A percentile compares a stretch with the other conserved stretches of the same genome.
Evolutionary conservation across 768 basidiomycete species (phyloP).

Genomic region (Wakefieldia striispora): DNA sequence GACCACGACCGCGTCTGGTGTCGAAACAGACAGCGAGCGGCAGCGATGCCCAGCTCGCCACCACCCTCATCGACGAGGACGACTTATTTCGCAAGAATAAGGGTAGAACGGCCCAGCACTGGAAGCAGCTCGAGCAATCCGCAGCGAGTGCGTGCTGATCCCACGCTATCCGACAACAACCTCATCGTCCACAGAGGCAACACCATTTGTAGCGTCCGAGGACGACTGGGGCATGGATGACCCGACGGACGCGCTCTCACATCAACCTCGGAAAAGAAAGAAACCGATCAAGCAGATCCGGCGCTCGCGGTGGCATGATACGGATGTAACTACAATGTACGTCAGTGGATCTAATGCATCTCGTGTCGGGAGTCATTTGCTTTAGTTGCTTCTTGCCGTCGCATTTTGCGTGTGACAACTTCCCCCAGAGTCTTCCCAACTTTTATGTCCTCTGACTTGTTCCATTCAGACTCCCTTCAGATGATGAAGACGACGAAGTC

Average conservation of each 20-base stretch:
- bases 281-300: slow-evolving; percentile 28
- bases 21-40: slow-evolving; percentile 13
- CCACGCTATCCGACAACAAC: background rate
- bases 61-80: slow-evolving; percentile 52
- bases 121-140: slow-evolving; percentile 58
- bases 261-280: slow-evolving; percentile 41
- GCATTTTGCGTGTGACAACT: background rate
- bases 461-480: slow-evolving; percentile 33
- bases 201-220: slow-evolving; percentile 18
- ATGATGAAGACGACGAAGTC: slow-evolving; percentile 47
- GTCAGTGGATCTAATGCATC: slow-evolving; percentile 14
- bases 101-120: slow-evolving; percentile 51
- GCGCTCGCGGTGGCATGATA: slow-evolving; percentile 44
- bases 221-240: slow-evolving; percentile 24
- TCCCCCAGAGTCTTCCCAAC: slow-evolving; percentile 14
- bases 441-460: slow-evolving; percentile 8
- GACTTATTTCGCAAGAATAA: slow-evolving; percentile 68
- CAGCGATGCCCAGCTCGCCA: slow-evolving; percentile 4
- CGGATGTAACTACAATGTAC: slow-evolving; percentile 41
- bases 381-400: background rate
- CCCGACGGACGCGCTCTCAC: slow-evolving; percentile 24
- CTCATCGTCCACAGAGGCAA: slow-evolving; percentile 22
- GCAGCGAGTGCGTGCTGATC: slow-evolving; percentile 47
- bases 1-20: slow-evolving; percentile 53
- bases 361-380: background rate